Percentiles rank a stretch among this genome's conserved stretches.
Evolutionary conservation across 768 basidiomycete species (phyloP).

Genomic region (Pilatotrama ljubarskyi): DNA sequence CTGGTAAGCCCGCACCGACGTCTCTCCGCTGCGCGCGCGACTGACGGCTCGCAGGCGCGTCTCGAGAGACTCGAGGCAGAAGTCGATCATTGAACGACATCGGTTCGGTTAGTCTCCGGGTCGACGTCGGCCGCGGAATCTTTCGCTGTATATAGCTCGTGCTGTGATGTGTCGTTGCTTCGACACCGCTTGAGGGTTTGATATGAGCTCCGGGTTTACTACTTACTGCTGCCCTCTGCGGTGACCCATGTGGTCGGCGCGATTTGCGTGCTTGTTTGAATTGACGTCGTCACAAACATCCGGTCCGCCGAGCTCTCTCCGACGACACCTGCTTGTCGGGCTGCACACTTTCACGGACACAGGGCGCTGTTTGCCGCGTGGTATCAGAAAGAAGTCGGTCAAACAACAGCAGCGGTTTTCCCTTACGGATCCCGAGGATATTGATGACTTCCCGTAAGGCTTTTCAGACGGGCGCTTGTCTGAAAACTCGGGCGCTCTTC

Average conservation of each 20-base stretch:
- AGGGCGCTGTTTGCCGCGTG: not conserved
- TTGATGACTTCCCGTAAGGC: no score
- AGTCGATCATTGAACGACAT: conserved; percentile 74
- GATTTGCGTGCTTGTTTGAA: conserved; percentile 8
- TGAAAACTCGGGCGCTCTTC: no score
- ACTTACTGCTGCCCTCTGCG: not conserved
- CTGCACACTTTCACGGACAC: not conserved
- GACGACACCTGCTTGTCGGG: not conserved
- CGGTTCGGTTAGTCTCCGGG: conserved; percentile 52
- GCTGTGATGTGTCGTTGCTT: conserved; percentile 10
- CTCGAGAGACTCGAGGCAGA: conserved; percentile 56
- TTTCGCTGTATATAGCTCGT: not conserved
- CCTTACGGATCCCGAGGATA: not conserved
- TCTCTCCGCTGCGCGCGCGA: not conserved
- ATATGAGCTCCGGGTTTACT: no score
- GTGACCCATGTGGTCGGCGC: not conserved
- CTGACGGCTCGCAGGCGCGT: conserved; percentile 64
- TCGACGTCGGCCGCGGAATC: conserved; percentile 9
- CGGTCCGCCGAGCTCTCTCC: conserved; percentile 1
- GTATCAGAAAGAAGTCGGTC: not conserved
- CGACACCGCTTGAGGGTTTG: not conserved
- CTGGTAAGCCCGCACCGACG: conserved; percentile 54
- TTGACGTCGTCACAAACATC: conserved; percentile 1
- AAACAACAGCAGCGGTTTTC: conserved; percentile 3
- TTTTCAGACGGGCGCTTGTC: no score